A percentile compares a stretch with the other conserved stretches of the same genome.
These are phyloP conservation scores for Ceratorhiza oryzae-sativae DNA, from an alignment of 1,284 basidiomycete species.

Conservation along the genomic window DNA sequence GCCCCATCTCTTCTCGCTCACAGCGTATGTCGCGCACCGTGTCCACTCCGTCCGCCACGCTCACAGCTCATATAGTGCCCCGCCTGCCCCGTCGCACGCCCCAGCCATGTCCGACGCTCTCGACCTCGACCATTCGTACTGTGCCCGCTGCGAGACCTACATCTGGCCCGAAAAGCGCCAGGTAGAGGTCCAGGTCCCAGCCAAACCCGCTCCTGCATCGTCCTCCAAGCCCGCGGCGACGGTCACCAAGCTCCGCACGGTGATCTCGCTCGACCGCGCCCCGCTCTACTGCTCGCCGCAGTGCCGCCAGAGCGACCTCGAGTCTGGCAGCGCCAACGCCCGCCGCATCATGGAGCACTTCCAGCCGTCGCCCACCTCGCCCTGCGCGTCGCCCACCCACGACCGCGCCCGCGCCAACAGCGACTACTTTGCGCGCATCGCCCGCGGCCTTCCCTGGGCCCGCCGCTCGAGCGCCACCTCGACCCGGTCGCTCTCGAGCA, in stretches of 20 bases:
- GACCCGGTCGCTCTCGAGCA: constrained; percentile 27
- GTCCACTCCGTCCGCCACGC: neutral
- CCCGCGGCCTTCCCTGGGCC: constrained; percentile 20
- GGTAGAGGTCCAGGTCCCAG: constrained; percentile 23
- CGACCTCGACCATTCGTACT: constrained; percentile 37
- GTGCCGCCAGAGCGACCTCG: constrained; percentile 56
- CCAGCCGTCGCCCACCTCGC: constrained; percentile 16
- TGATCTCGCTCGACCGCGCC: constrained; percentile 76
- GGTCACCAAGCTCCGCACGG: constrained; percentile 61
- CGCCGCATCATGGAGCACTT: constrained; percentile 38
- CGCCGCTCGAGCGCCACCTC: constrained; percentile 34
- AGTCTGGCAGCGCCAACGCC: constrained; percentile 38
- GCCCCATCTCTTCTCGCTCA: constrained; percentile 5
- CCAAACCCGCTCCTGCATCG: neutral
- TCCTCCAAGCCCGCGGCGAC: constrained; percentile 44
- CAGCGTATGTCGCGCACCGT: constrained; percentile 18
- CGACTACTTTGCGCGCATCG: constrained; percentile 36
- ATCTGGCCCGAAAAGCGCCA: constrained; percentile 39
- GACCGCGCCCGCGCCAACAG: constrained; percentile 18
- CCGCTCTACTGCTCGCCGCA: constrained; percentile 82
- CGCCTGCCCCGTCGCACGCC: neutral
- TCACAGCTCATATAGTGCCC: constrained; percentile 1
- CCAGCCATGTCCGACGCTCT: constrained; percentile 17
- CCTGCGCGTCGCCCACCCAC: neutral
- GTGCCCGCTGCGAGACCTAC: constrained; percentile 37